Evolutionary conservation across 2,329 filamentous ascomycete species (phyloP).

Genomic region (Microdochium nivale): DNA sequence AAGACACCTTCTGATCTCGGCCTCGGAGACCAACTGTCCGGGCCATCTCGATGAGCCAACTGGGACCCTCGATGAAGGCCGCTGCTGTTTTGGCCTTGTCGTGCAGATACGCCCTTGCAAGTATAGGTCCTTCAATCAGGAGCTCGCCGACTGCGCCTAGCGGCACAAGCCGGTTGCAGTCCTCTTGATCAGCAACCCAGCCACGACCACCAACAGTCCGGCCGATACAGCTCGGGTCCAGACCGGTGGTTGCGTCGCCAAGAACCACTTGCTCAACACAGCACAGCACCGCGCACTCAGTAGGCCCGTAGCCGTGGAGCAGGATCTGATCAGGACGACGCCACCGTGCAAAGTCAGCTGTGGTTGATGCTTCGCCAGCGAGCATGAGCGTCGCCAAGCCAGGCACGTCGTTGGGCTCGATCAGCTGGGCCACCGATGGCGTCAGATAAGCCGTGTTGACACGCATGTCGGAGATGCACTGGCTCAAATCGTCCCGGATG

Average conservation of each 20-base stretch:
- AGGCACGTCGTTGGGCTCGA: slow-evolving; percentile 14
- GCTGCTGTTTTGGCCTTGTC: neutral
- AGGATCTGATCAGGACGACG: neutral
- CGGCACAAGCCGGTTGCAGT: slow-evolving; percentile 5
- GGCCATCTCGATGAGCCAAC: neutral
- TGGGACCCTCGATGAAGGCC: neutral
- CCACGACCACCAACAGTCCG: neutral
- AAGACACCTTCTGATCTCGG: neutral
- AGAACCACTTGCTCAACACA: neutral
- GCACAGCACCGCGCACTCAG: neutral
- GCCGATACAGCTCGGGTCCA: neutral
- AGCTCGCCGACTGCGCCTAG: slow-evolving; percentile 8
- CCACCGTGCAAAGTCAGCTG: slow-evolving; percentile 1
- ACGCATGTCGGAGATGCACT: neutral
- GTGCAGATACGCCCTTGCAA: slow-evolving; percentile 1
- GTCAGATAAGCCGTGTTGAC: neutral
- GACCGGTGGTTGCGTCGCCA: neutral
- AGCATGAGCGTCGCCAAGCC: neutral
- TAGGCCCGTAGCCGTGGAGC: neutral
- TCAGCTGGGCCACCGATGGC: neutral
- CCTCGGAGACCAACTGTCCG: neutral
- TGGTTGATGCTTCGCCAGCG: neutral
- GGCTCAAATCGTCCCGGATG: slow-evolving; percentile 36
- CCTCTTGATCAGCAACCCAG: slow-evolving; percentile 6
- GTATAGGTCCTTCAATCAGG: slow-evolving; percentile 5